Conservation (phyloP, 352 stramenopile genomes). For the Saprolegnia diclina region DNA sequence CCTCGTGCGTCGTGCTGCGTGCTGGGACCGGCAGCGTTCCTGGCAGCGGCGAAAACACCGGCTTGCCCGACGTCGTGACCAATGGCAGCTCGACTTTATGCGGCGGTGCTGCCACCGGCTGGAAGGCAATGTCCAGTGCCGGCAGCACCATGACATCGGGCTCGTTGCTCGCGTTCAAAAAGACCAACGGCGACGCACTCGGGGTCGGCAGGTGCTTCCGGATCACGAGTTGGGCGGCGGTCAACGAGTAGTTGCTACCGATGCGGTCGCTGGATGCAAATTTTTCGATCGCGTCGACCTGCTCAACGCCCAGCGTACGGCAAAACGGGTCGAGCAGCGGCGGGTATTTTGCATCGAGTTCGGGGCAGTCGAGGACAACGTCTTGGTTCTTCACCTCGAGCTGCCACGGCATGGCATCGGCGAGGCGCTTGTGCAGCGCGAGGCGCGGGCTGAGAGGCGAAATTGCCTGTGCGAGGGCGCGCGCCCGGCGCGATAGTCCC, state of each 20-base stretch:
- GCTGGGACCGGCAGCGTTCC: neutral
- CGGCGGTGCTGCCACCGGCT: slow-evolving; percentile 1
- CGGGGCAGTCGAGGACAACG: neutral
- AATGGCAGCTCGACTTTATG: slow-evolving; percentile 5
- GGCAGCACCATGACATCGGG: neutral
- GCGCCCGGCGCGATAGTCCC: too few species aligned
- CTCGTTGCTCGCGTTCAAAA: neutral
- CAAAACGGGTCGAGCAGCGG: slow-evolving; percentile 59
- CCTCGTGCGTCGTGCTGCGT: neutral
- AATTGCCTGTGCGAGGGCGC: neutral
- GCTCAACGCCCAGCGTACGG: slow-evolving; percentile 66
- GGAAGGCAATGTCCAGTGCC: neutral
- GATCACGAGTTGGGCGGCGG: slow-evolving; percentile 42
- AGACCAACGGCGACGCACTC: slow-evolving; percentile 1
- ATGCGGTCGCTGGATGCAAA: slow-evolving; percentile 69
- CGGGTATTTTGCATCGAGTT: slow-evolving; percentile 27
- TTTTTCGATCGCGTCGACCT: slow-evolving; percentile 48
- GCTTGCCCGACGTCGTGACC: slow-evolving; percentile 22
- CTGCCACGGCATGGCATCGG: slow-evolving; percentile 15
- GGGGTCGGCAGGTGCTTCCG: slow-evolving; percentile 30
- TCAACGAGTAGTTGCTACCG: slow-evolving; percentile 54
- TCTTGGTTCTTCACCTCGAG: neutral
- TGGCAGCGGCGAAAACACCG: slow-evolving; percentile 6
- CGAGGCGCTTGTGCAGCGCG: neutral
- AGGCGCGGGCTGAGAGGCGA: too few species aligned